These are phyloP conservation scores for Sugiyamaella marilandica DNA, from an alignment of 805 yeast genomes.

Conservation along the genomic window DNA sequence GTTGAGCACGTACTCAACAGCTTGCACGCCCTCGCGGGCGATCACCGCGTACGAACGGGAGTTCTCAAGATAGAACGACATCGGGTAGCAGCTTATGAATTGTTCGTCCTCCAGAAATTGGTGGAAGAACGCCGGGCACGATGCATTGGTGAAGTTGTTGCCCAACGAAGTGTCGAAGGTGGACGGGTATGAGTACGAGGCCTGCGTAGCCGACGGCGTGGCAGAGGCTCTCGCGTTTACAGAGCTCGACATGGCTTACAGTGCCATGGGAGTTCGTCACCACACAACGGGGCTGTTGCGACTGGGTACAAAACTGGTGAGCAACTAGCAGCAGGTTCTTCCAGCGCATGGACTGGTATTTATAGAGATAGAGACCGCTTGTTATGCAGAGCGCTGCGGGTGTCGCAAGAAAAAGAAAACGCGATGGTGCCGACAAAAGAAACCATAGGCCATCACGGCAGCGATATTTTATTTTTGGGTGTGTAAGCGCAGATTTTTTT, in stretches of 20 bases:
- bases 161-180: slow-evolving; percentile 32
- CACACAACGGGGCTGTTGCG: too few species aligned
- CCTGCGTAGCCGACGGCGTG: not conserved
- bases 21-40: slow-evolving; percentile 25
- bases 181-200: slow-evolving; percentile 16
- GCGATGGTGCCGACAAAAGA: too few species aligned
- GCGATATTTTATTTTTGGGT: too few species aligned
- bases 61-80: slow-evolving; percentile 29
- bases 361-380: too few species aligned
- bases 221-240: not conserved
- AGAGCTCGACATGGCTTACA: not conserved
- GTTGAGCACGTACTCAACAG: slow-evolving; percentile 25
- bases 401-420: too few species aligned
- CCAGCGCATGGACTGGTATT: too few species aligned
- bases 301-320: too few species aligned
- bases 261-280: too few species aligned
- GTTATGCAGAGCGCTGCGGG: too few species aligned
- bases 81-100: slow-evolving; percentile 28
- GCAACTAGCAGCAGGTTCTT: too few species aligned
- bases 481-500: too few species aligned
- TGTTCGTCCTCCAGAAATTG: slow-evolving; percentile 22
- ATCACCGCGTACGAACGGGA: slow-evolving; percentile 27
- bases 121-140: slow-evolving; percentile 27
- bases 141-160: slow-evolving; percentile 22
- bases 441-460: too few species aligned